Percentiles rank a stretch among this genome's conserved stretches.
Evolutionary conservation across 1,139 yeast genomes (phyloP).

Genomic region (Lodderomyces elongisporus): DNA sequence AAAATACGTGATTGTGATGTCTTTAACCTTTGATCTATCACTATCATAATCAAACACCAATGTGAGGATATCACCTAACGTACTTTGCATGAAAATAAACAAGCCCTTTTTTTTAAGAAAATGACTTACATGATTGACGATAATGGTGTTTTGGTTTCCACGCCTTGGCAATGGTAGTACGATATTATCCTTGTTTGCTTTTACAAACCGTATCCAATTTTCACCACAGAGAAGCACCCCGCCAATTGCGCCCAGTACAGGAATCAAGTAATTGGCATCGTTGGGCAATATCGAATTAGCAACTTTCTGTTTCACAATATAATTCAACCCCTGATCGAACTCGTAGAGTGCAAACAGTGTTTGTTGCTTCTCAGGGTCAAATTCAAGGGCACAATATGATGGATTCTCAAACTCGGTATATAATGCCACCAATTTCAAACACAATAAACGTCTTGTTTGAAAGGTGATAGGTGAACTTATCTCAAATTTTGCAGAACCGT

Average conservation of each 20-base stretch:
- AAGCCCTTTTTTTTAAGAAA: conserved; percentile 50
- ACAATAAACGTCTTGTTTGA: conserved; percentile 45
- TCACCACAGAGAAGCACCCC: conserved; percentile 39
- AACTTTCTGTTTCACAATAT: conserved; percentile 46
- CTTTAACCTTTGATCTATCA: conserved; percentile 41
- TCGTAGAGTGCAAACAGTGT: conserved; percentile 50
- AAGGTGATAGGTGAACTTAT: conserved; percentile 77
- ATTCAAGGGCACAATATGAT: conserved; percentile 72
- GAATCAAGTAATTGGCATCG: conserved; percentile 27
- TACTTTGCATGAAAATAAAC: conserved; percentile 69
- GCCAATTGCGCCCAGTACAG: conserved; percentile 31
- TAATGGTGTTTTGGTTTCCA: conserved; percentile 23
- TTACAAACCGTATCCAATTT: conserved; percentile 25
- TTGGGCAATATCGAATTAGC: conserved; percentile 34
- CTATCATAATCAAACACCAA: conserved; percentile 41
- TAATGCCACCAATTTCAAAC: conserved; percentile 53
- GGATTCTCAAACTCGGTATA: conserved; percentile 84
- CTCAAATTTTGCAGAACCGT: conserved; percentile 11
- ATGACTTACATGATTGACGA: conserved; percentile 61
- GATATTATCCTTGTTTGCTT: conserved; percentile 9
- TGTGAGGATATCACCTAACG: conserved; percentile 75
- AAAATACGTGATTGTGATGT: conserved; percentile 45
- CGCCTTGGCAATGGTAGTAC: conserved; percentile 45
- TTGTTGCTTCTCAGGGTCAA: conserved; percentile 18
- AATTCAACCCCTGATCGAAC: conserved; percentile 80